These are phyloP conservation scores for Astragalus membranaceus DNA, from an alignment of 306 rosid species.

Conservation along the genomic window DNA sequence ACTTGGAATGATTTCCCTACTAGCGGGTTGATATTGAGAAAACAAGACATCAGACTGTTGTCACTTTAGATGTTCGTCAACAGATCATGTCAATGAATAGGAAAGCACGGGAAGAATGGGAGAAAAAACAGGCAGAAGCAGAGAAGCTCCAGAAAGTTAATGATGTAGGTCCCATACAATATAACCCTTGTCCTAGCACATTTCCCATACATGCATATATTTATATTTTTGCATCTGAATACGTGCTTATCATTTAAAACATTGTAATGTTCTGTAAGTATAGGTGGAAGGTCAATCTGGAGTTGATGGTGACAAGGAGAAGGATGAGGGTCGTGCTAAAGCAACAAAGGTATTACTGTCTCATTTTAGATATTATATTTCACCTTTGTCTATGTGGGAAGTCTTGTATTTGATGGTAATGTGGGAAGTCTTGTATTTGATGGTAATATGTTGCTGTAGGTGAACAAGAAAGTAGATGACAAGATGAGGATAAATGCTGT, in stretches of 20 bases:
- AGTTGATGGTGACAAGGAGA: slow-evolving; percentile 71
- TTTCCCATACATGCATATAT: neutral
- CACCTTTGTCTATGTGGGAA: neutral
- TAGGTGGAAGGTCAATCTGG: slow-evolving; percentile 61
- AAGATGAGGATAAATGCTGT: slow-evolving; percentile 97
- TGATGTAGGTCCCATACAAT: slow-evolving; percentile 52
- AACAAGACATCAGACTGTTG: slow-evolving; percentile 55
- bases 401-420: no score
- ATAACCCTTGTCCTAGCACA: slow-evolving; percentile 5
- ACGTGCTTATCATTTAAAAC: slow-evolving; percentile 2
- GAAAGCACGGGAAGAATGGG: slow-evolving; percentile 85
- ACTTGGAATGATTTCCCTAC: slow-evolving; percentile 15
- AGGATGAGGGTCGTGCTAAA: slow-evolving; percentile 79
- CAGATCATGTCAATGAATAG: slow-evolving; percentile 62
- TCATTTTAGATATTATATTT: neutral
- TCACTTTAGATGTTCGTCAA: slow-evolving; percentile 72
- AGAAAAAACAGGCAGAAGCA: slow-evolving; percentile 77
- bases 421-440: no score
- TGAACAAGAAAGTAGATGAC: slow-evolving; percentile 83
- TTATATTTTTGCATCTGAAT: neutral
- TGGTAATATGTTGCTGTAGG: slow-evolving; percentile 29
- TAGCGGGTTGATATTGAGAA: slow-evolving; percentile 84
- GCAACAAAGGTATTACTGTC: slow-evolving; percentile 49
- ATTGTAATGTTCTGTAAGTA: slow-evolving; percentile 1
- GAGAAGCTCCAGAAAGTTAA: slow-evolving; percentile 64